Base-by-base conservation (phyloP, 805 yeast species). In the Myxozyma neotropica region DNA sequence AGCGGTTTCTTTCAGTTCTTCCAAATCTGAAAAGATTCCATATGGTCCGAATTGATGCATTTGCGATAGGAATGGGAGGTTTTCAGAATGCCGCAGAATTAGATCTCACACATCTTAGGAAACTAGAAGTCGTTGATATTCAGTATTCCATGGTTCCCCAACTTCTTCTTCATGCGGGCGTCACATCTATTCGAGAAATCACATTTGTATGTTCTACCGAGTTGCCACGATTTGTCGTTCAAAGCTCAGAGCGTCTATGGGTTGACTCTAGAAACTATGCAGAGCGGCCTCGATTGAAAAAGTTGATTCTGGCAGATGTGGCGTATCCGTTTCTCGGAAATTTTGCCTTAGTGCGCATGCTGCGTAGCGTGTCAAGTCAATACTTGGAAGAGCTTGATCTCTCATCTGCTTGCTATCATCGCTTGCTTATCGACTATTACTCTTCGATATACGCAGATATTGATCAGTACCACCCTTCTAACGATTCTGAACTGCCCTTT, bases 121-220 rank as follows among this genome's bases (percentile, higher is more conserved):
- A 45, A 5, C 40, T 57, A 8, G 53, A 52, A 27, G 39, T 31
- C 15, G 55, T 57, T 17, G 57, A 52, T 17, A 42, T 53, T 26
- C 35, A 38, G 19, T 57, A 57, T 46, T 57, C 57, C 12, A 57
- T 57, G 61, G 53, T 57, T n/a, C 61, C 61, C 10, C 56, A 57
- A 42, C 48, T 57, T 7, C 33, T 57, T 10, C 42, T 57, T 24
- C 35, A 33, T 35, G 59, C 59, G 3, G 39, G 40, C 1, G 42
- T 49, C 4, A 7, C 38, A 17, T 3, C 43, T 2, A 24, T 55
- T 17, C 49, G 40, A 10, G 50, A 29, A 12, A 19, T 55, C 19
- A 36, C 15, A n/a, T 57, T 57, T 38, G 43, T 48, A 6, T 57
- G 61, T n/a, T 51, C 61, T 27, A 57, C 61, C 4, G 61, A 57